These are phyloP conservation scores for Mesostigma viride DNA, from an alignment of 139 green algal species.

Conservation along the genomic window DNA sequence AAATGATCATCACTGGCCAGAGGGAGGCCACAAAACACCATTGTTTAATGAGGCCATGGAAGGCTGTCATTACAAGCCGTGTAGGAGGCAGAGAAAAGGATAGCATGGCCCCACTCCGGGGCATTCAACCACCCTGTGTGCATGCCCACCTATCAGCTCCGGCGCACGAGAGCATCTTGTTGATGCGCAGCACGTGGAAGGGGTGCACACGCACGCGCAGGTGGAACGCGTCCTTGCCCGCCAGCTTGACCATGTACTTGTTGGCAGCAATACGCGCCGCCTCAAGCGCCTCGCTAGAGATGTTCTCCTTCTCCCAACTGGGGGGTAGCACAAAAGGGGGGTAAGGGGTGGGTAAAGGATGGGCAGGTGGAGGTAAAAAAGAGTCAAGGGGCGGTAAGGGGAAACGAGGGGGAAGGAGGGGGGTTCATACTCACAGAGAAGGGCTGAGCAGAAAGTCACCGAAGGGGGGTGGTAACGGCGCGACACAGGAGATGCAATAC, in stretches of 20 bases:
- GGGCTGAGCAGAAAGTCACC: too few species aligned
- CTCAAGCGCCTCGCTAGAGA: conserved; percentile 81
- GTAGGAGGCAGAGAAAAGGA: neutral
- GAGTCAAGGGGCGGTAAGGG: neutral
- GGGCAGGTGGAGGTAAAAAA: neutral
- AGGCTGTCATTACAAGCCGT: neutral
- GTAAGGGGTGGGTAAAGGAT: neutral
- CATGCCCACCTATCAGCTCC: conserved; percentile 89
- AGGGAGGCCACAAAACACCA: too few species aligned
- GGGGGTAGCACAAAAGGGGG: conserved; percentile 6
- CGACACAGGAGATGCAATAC: too few species aligned
- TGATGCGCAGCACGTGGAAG: conserved; percentile 99
- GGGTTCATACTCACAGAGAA: neutral
- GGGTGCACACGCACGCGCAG: conserved; percentile 94
- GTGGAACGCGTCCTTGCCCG: conserved; percentile 97
- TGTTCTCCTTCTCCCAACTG: conserved; percentile 87
- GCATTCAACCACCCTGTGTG: too few species aligned
- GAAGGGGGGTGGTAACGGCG: too few species aligned
- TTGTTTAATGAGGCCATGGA: too few species aligned
- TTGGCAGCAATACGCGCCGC: conserved; percentile 95
- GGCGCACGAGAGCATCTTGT: conserved; percentile 99
- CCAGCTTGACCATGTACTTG: conserved; percentile 99
- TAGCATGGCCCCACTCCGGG: too few species aligned
- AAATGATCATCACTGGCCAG: too few species aligned
- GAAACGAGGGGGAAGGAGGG: neutral